Evolutionary conservation across 2,329 filamentous ascomycete genomes (phyloP).

Genomic region (Bipolaris gigantea): DNA sequence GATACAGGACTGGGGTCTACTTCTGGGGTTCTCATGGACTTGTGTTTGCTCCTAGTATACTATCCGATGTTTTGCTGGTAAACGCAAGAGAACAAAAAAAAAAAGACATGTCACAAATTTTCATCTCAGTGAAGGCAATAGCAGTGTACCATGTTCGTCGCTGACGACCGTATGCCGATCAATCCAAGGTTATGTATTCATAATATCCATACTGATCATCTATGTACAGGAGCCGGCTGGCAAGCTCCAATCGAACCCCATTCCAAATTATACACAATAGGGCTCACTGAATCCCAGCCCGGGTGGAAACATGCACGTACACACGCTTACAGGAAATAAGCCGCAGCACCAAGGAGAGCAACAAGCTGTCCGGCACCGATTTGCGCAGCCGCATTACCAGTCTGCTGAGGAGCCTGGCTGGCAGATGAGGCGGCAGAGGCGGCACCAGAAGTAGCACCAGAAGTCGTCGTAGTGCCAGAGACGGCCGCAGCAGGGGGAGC

Average conservation of each 20-base stretch:
- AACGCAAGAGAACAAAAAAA: too few species aligned
- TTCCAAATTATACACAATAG: background rate
- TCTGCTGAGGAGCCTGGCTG: slow-evolving; percentile 10
- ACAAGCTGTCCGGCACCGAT: slow-evolving; percentile 1
- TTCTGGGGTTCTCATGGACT: too few species aligned
- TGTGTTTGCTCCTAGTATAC: too few species aligned
- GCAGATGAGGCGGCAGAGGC: slow-evolving; percentile 1
- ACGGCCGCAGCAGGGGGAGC: slow-evolving; percentile 12
- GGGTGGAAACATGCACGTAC: background rate
- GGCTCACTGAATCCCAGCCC: too few species aligned
- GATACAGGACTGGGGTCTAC: too few species aligned
- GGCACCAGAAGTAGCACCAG: slow-evolving; percentile 1
- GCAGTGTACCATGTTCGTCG: too few species aligned
- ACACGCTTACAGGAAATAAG: slow-evolving; percentile 6
- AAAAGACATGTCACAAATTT: too few species aligned
- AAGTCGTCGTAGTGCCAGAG: slow-evolving; percentile 10
- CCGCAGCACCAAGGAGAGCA: slow-evolving; percentile 8
- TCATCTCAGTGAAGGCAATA: too few species aligned
- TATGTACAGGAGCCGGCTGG: background rate
- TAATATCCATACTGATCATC: background rate
- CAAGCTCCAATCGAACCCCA: background rate
- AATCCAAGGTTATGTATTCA: background rate
- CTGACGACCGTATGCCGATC: too few species aligned
- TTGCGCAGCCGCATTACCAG: slow-evolving; percentile 5
- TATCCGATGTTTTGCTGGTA: too few species aligned